Base-by-base conservation (phyloP, 495 filamentous ascomycete species). In the Articulospora tetracladia region DNA sequence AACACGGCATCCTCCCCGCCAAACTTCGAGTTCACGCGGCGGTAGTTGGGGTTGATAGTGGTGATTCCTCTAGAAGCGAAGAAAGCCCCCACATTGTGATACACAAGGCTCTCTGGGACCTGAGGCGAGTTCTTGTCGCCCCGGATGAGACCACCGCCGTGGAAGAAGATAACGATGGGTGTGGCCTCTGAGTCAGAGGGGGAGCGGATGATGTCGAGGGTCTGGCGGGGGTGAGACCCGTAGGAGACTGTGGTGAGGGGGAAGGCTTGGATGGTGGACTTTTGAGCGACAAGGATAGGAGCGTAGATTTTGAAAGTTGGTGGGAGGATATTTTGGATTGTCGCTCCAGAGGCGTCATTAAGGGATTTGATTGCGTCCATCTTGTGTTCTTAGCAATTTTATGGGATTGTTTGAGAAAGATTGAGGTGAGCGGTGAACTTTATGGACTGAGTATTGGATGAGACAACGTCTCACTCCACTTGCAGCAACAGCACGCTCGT, bases 131-230 rank as follows among this genome's bases (percentile, higher is more conserved):
- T 69, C 34, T 68, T 70, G 26, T 65, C 57, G 8, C 76, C 76
- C 46, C 62, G 22, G 13, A 71, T 63, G 32, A 77, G 68, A 28
- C 76, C 76, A 48, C 76, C 76, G 20, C 76, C 76, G 56, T 79
- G 73, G 11, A 76, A 48, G 65, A 75, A 79, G 15, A 77, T 52
- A 53, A 79, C 69, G 10, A 79, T 72, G 22, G 71, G 66, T 22
- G 63, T 51, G 20, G 48, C 20, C 12, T 34, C 7, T 28, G 27
- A 8, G 27, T 69, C 64, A 30, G 68, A 57, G 2, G 64, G 55
- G 1, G 74, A 66, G 22, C 59, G 67, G 59, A 77, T 77, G 57
- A 79, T 46, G 46, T 79, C 76, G 22, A 79, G 65, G 49, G 69
- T 57, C 24, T 79, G 75, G 3, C 76, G 71, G 0, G 70, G 64